Base-by-base conservation (phyloP, 768 basidiomycete species). In the Phlebiopsis flavidoalba region DNA sequence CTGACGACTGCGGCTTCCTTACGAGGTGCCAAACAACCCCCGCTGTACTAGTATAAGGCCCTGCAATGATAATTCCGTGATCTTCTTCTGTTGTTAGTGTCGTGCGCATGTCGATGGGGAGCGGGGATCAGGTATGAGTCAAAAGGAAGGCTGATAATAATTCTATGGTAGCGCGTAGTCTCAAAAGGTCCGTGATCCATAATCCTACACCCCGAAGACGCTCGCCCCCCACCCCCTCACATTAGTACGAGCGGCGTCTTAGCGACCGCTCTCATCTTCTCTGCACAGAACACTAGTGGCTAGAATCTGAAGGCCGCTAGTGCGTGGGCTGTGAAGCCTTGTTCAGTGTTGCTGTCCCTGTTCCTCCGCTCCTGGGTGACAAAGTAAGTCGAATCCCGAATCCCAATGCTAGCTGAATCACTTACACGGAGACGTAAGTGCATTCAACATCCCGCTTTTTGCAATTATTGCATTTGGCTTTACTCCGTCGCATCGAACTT, bases 21-120 rank as follows among this genome's bases (percentile, higher is more conserved):
- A 86, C 84, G 83, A 85, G 82, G 75, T 82, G 82, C 73, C 81
- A 76, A 57, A 86, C 77, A 85, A 70, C 17, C 19, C 46, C 33
- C 33, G 4, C 26, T 36, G 52, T 53, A 53, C 52, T n/a, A 12
- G 15, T 53, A 36, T 33, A n/a, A 53, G 52, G 7, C 17, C 26
- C 21, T 35, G 26, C 15, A 53, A 53, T 31, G 26, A 31, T 36
- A 53, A n/a, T 43, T 43, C 11, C 40, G 40, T 43, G 40, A 36
- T 53, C 8, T 36, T 21, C 17, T 31, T 35, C 21, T 33, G 52
- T 8, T 43, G 4, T 43, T 12, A 3, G 11, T 12, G 3, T 17
- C 40, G 40, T 31, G 26, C 26, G 26, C 26, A 31, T 2, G 26
- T 6, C 26, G 6, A 31, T 31, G 26, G 2, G 40, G 40, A 17